Evolutionary conservation across 352 stramenopile species (phyloP), one percentile per base, ranked within the genome.

Genomic region (Phytophthora palmivora): DNA sequence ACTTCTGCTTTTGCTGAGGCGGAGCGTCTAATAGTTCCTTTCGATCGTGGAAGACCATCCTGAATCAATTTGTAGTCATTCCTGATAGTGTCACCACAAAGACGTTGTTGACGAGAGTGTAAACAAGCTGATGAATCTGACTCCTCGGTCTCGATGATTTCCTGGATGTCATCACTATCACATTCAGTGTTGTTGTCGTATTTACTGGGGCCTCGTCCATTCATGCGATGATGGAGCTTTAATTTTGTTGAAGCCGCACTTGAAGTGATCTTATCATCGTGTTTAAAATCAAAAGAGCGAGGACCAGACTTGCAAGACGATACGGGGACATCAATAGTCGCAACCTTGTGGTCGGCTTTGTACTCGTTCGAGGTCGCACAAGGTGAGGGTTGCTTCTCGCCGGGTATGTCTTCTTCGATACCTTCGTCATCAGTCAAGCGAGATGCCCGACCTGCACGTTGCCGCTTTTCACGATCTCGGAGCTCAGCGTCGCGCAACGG

Each of bases 401-500:
- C 79, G 34, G 77, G 74, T 42, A 94, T 91, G 21, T 92, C 84
- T 54, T 94, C 86, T 49, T 94, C 83, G 24, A 94, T 94, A 30
- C 84, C 82, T 46, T 93, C 86, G 26, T 89, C 81, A 6, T 70
- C 64, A 32, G 63, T 60, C 21, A 59, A 16, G 1, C 63, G 56
- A 45, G 33, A 41, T 33, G 39, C 16, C 22, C 26, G 34, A 19
- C 60, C 42, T 11, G 37, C 56, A 24, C 52, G 64, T 9, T 42
- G 51, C 34, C 52, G 30, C 16, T 79, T 76, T 65, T 89, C 76
- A n/a, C 67, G 55, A 45, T 89, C 73, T 57, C 59, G 73, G 14
- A 78, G 55, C 32, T 91, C 82, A 0, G 68, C 79, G 18, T 91
- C 79, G 2, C 69, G 65, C n/a, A 92, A 55, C 16, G 73, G 45